A percentile compares a stretch with the other conserved stretches of the same genome.
phyloP scores from a whole-genome alignment of 352 stramenopile species.

The Pythium plurisporium region DNA sequence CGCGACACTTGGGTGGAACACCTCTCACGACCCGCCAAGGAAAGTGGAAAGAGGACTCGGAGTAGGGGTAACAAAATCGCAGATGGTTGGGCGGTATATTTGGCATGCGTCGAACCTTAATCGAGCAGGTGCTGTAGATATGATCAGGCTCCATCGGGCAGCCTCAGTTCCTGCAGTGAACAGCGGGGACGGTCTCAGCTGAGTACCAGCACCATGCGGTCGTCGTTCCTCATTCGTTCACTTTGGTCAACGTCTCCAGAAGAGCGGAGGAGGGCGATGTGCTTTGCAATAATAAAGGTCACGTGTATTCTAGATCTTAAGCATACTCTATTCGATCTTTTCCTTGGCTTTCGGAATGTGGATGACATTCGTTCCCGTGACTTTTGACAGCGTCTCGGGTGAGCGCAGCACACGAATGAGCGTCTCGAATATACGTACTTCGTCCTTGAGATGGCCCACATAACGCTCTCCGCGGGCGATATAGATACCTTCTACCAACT shows the following conservation, averaged over 20 bases:
- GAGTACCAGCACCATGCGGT: neutral
- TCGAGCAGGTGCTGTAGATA: too few species aligned
- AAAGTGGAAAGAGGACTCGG: neutral
- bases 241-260: neutral
- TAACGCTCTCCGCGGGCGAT: constrained; percentile 81
- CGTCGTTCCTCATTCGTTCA: neutral
- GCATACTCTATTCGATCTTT: constrained; percentile 66
- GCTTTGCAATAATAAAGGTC: neutral
- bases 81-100: constrained; percentile 7
- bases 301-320: neutral
- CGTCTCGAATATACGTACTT: constrained; percentile 86
- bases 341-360: constrained; percentile 82
- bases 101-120: too few species aligned
- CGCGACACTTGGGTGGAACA: too few species aligned
- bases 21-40: neutral
- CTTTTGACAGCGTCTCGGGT: constrained; percentile 78
- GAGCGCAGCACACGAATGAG: constrained; percentile 80
- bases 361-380: constrained; percentile 82
- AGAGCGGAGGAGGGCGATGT: too few species aligned
- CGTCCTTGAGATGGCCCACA: constrained; percentile 83
- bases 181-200: neutral
- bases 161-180: too few species aligned
- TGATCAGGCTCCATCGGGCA: too few species aligned
- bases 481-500: constrained; percentile 87
- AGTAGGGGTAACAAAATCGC: neutral